These are phyloP conservation scores for Solanum appendiculatum DNA, from an alignment of 257 asterid genomes.

Conservation along the genomic window DNA sequence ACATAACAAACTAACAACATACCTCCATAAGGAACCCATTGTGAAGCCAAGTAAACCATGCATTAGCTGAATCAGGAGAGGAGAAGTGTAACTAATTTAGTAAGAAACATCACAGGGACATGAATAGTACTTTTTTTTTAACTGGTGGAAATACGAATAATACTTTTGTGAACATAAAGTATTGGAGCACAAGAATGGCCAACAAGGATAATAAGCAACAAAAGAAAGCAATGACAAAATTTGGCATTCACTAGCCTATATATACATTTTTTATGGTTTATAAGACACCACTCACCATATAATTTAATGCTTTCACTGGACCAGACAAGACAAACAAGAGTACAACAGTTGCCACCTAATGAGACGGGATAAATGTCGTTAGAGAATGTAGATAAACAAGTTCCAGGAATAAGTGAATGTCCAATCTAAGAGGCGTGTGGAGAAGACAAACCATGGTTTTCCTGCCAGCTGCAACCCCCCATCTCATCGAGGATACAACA, in stretches of 20 bases:
- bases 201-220: neutral
- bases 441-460: constrained; percentile 67
- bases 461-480: constrained; percentile 91
- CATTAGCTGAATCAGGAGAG: constrained; percentile 47
- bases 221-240: neutral
- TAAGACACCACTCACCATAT: constrained; percentile 46
- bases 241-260: neutral
- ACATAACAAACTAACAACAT: constrained; percentile 3
- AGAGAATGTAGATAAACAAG: neutral
- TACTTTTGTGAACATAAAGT: neutral
- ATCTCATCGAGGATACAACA: constrained; percentile 80
- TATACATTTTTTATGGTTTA: neutral
- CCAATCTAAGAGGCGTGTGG: neutral
- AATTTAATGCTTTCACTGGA: constrained; percentile 87
- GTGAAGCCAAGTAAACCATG: constrained; percentile 85
- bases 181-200: neutral
- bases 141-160: neutral
- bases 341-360: constrained; percentile 76
- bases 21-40: constrained; percentile 97
- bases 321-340: constrained; percentile 83
- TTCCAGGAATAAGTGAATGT: neutral
- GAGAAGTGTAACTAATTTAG: neutral
- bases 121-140: neutral
- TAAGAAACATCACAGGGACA: neutral
- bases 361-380: neutral